Base-by-base conservation (phyloP, 257 asterid species). In the Solanum bukasovii region DNA sequence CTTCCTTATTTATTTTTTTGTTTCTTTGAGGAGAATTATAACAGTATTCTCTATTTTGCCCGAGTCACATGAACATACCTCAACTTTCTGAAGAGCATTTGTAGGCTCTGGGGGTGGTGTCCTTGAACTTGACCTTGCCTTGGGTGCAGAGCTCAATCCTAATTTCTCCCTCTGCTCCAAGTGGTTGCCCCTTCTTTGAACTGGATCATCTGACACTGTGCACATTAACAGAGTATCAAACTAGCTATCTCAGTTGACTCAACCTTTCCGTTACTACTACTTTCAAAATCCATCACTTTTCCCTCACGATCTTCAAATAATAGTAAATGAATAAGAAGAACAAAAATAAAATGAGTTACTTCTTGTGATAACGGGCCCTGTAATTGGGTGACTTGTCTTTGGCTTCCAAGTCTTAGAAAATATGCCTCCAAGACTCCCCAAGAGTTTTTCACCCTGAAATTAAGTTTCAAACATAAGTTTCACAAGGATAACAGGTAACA, bases 351-450 rank as follows among this genome's bases (percentile, higher is more conserved):
- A 42, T 46, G 46, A 42, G 29, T 46, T 27, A 92, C 98, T 98
- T 94, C 91, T 91, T 84, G 88, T 90, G 73, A 91, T 90, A 67
- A 87, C 87, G 61, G 99, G 99, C 71, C 99, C 99, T 18, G 84
- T 89, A 84, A 97, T 96, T 46, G 94, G 52, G 59, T 91, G 99
- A 86, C 70, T 91, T 93, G 88, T 97, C 91, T 92, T 94, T 89
- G 99, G 99, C 94, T 93, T 97, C 99, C 99, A 97, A 85, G 96
- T 95, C 93, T 88, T 96, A 59, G 98, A 94, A 93, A 97, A 95
- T 23, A 97, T 90, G 73, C 99, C 99, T 84, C 99, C 99, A 86
- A 97, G 98, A 92, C 91, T 97, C 89, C 99, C 98, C 94, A 97
- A 90, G 84, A 97, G 95, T 90, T 95, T 97, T 92, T 97, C 99